Evolutionary conservation across 257 asterid species (phyloP), one percentile per base, ranked within the genome.

Genomic region (Solanum arcanum): DNA sequence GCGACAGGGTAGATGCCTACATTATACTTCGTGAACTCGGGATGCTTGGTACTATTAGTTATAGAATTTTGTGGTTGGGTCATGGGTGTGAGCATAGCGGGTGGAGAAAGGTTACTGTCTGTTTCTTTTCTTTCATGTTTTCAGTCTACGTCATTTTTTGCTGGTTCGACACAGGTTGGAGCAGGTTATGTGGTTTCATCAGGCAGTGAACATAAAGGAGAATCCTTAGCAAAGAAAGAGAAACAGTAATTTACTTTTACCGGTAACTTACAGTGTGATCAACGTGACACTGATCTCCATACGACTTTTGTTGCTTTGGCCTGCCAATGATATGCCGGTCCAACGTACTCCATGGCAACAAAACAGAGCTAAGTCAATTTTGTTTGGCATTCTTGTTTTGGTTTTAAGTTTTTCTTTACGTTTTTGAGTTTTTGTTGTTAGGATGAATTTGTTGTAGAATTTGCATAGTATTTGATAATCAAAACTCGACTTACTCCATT

Each of bases 171-270:
- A 86, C 94, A 96, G 99, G 96, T 97, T 82, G 99, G 99, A 88
- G 97, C 98, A 37, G 97, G 99, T 88, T 97, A 90, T 89, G 98
- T 97, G 52, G 94, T 97, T 60, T 90, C 96, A 75, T 91, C 95
- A 33, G 96, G 98, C 85, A 94, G 99, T 84, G 99, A 95, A 87
- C 85, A 95, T 90, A 95, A 91, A 89, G 98, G 98, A 18, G 99
- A 97, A 87, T 94, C 99, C 82, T 90, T 97, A 91, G 98, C 99
- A 7, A 97, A 92, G 92, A 95, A 96, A 90, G 94, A 96, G 90
- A 96, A 95, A 83, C 92, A 90, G 64, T 93, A 88, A 90, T 27
- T 27, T 7, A 23, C 3, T 29, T 46, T 52, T 18, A 20, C 21
- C 66, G 42, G 64, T 60, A 69, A 2, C 39, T 86, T 25, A 42